Base-by-base conservation (phyloP, 306 rosid genomes). In the Echinosophora koreensis region DNA sequence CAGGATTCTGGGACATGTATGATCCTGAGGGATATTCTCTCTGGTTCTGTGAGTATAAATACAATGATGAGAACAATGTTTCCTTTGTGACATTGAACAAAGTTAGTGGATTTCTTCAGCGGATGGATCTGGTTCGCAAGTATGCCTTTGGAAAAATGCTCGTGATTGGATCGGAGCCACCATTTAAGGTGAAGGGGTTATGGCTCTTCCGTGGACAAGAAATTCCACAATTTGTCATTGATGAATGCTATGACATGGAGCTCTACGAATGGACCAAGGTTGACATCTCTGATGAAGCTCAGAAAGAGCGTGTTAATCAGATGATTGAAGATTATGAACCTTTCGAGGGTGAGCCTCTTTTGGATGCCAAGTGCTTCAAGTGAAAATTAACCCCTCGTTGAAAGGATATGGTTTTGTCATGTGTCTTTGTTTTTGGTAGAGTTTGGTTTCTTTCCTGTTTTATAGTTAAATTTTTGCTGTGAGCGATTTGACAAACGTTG, bases 1-100 rank as follows among this genome's bases (percentile, higher is more conserved):
- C 84, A 93, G 98, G 98, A 77, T 93, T 91, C 70, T 93, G 98
- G 98, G 97, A 91, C 76, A 93, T 91, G 97, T 93, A 89, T 57
- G 98, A 93, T 68, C 96, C 98, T 0, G 98, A 93, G 81, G 97
- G 98, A 9, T 93, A 91, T 73, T 93, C 98, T 62, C 92, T 93
- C 2, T 91, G 96, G 98, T 91, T 93, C 88, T 91, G 96, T 86
- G 89, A 89, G n/a, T 93, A 91, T 90, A 91, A 91, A 74, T 91
- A 93, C 92, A 84, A 91, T 3, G 89, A 93, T 13, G 98, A 93
- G 87, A 93, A 88, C 30, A 91, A 89, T 0, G 97, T 93, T 49
- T 88, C 97, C 27, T 93, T 84, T 16, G 98, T 93, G 84, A 93
- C 98, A 14, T 32, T 91, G 84, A 91, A 91, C 91, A 84, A 93